These are phyloP conservation scores for Starmerella cellae DNA, from an alignment of 805 yeast species.

Conservation along the genomic window DNA sequence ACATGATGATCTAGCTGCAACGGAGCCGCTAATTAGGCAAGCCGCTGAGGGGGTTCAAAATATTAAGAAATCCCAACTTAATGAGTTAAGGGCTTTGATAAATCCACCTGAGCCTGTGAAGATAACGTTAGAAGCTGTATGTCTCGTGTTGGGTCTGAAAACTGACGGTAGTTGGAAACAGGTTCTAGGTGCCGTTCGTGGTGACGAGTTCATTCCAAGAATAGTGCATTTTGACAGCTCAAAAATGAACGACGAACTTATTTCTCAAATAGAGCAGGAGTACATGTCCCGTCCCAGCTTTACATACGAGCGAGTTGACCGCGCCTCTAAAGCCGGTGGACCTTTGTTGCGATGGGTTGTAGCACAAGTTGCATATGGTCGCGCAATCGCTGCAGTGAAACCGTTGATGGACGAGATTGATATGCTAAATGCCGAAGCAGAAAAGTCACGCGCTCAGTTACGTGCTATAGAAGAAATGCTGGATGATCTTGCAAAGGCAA, in stretches of 20 bases:
- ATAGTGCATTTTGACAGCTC: conserved; percentile 65
- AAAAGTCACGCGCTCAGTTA: conserved; percentile 34
- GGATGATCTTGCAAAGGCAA: conserved; percentile 52
- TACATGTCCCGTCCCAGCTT: conserved; percentile 54
- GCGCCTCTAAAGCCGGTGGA: conserved; percentile 94
- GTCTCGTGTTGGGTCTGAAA: conserved; percentile 61
- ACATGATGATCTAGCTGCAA: conserved; percentile 49
- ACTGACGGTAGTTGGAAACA: conserved; percentile 57
- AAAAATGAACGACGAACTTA: conserved; percentile 41
- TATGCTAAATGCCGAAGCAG: conserved; percentile 44
- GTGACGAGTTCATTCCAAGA: conserved; percentile 75
- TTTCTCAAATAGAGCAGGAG: conserved; percentile 42
- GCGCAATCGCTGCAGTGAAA: conserved; percentile 53
- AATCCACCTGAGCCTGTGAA: conserved; percentile 86
- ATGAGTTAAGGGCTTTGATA: conserved; percentile 76
- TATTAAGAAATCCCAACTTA: conserved; percentile 81
- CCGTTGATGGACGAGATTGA: conserved; percentile 61
- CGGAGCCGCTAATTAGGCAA: conserved; percentile 72
- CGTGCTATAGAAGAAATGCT: conserved; percentile 75
- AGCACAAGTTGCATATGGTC: conserved; percentile 73
- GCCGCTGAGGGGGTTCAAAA: conserved; percentile 86
- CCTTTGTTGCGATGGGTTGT: conserved; percentile 79
- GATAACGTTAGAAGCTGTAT: conserved; percentile 74
- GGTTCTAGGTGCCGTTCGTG: conserved; percentile 63
- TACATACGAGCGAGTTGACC: conserved; percentile 56